Base-by-base conservation (phyloP, 2,329 filamentous ascomycete genomes). In the Exophiala viscosa region DNA sequence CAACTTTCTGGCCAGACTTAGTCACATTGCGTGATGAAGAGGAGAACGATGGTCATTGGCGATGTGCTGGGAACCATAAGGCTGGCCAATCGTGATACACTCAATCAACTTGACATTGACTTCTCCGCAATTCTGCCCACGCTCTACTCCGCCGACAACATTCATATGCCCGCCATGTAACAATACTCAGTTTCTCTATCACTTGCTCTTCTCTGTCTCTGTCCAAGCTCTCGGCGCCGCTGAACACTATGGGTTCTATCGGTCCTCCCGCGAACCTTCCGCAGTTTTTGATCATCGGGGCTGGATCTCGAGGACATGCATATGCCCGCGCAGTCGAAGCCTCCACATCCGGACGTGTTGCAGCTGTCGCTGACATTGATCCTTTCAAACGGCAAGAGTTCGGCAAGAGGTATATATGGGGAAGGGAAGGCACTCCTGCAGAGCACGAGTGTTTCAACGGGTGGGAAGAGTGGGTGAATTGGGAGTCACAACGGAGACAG, bases 341-440 rank as follows among this genome's bases (percentile, higher is more conserved):
- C 14, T 60, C 61, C 11, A 63, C 61, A 5, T 53, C 45, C 11
- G 60, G 61, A 18, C n/a, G 38, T n/a, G 81, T 97, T 54, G 81
- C 80, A 17, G 88, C 88, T 20, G 82, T 99, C 13, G 90, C 87
- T 17, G 93, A 97, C 62, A 90, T 91, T 0, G 76, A 89, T 60
- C 68, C 77, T 11, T 93, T 85, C 71, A 95, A 95, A 70, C 83
- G 92, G 3, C 73, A 78, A 38, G 76, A 79, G 0, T 84, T 96
- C 45, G 88, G 87, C 10, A 72, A 74, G 11, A 81, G 75, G 54
- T 89, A 87, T 68, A 87, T 96, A 64, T 92, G 88, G 88, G 79
- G 80, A 3, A 63, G 70, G 1, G 62, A 63, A 15, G 65, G 65
- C 6, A 59, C 68, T 0, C 75, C 84, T 0, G 51, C 65, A 1